A percentile compares a stretch with the other conserved stretches of the same genome.
Evolutionary conservation across 2,329 filamentous ascomycete genomes (phyloP).

Genomic region (Claviceps spartinae): DNA sequence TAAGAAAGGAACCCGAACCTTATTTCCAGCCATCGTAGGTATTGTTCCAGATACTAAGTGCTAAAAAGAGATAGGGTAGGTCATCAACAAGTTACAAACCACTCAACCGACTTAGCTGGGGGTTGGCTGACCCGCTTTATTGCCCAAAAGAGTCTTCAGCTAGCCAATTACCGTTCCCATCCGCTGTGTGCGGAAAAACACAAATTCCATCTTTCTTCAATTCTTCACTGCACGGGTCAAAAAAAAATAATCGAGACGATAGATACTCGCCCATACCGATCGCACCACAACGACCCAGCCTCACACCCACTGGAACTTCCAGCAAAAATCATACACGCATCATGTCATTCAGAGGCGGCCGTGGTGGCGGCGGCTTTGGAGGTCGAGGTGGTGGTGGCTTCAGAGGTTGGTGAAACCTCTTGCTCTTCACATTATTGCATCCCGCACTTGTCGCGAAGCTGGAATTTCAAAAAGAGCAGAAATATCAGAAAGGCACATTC

Average conservation of each 20-base stretch:
- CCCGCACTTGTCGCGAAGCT: not conserved
- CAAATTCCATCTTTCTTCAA: conserved; percentile 1
- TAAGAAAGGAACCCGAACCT: not conserved
- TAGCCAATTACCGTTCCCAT: conserved; percentile 2
- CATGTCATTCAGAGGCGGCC: conserved; percentile 12
- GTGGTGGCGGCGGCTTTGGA: conserved; percentile 10
- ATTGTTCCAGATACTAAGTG: no score
- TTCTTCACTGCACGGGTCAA: not conserved
- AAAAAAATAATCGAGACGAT: conserved; percentile 6
- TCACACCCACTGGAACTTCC: not conserved
- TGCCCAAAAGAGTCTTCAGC: not conserved
- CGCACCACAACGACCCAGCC: conserved; percentile 1
- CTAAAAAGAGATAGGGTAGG: not conserved
- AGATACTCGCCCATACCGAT: not conserved
- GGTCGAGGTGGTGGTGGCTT: conserved; percentile 10
- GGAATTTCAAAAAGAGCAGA: not conserved
- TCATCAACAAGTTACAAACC: no score
- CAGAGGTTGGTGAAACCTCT: conserved; percentile 5
- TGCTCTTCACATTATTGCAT: not conserved
- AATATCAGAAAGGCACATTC: not conserved
- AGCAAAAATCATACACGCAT: not conserved
- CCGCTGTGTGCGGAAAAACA: conserved; percentile 4
- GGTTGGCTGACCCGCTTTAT: not conserved
- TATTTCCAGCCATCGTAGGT: not conserved
- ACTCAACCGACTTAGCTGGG: no score